Percentiles rank a stretch among this genome's conserved stretches.
Evolutionary conservation across 768 basidiomycete species (phyloP).

Genomic region (Ramaria rubella): DNA sequence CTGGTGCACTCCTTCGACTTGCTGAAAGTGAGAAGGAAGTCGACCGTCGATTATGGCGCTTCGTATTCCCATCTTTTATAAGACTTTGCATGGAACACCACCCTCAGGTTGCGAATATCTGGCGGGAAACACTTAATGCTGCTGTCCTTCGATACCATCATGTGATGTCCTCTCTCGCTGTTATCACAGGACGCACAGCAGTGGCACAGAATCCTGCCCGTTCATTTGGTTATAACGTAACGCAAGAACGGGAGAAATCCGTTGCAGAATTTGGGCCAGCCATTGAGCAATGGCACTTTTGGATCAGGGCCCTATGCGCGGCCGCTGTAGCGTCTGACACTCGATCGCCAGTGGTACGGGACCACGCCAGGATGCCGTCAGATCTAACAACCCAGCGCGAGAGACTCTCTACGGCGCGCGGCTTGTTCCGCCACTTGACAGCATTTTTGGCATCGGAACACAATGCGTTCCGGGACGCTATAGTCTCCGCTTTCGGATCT

Average conservation of each 20-base stretch:
- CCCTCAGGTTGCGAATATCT: slow-evolving; percentile 37
- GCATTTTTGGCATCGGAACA: slow-evolving; percentile 87
- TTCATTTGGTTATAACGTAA: slow-evolving; percentile 20
- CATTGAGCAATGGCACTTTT: slow-evolving; percentile 75
- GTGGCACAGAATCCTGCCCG: slow-evolving; percentile 37
- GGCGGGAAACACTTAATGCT: slow-evolving; percentile 63
- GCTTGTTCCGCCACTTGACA: slow-evolving; percentile 76
- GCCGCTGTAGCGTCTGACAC: slow-evolving; percentile 63
- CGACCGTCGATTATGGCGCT: slow-evolving; percentile 70
- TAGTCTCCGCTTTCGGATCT: slow-evolving; percentile 83
- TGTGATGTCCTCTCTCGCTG: slow-evolving; percentile 65
- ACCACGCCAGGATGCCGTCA: slow-evolving; percentile 64
- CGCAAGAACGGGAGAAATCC: slow-evolving; percentile 40
- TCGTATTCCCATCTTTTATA: slow-evolving; percentile 61
- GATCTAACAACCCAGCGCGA: slow-evolving; percentile 76
- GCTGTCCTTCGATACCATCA: slow-evolving; percentile 67
- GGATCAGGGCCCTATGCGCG: slow-evolving; percentile 82
- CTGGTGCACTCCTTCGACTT: slow-evolving; percentile 56
- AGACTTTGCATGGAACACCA: slow-evolving; percentile 47
- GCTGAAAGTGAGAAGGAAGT: slow-evolving; percentile 63
- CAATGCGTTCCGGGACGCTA: slow-evolving; percentile 74
- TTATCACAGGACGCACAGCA: slow-evolving; percentile 54
- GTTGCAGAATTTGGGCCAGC: slow-evolving; percentile 51
- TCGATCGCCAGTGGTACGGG: slow-evolving; percentile 52
- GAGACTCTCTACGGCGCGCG: slow-evolving; percentile 72